Base-by-base conservation (phyloP, 495 filamentous ascomycete species). In the Diplogelasinospora grovesii region DNA sequence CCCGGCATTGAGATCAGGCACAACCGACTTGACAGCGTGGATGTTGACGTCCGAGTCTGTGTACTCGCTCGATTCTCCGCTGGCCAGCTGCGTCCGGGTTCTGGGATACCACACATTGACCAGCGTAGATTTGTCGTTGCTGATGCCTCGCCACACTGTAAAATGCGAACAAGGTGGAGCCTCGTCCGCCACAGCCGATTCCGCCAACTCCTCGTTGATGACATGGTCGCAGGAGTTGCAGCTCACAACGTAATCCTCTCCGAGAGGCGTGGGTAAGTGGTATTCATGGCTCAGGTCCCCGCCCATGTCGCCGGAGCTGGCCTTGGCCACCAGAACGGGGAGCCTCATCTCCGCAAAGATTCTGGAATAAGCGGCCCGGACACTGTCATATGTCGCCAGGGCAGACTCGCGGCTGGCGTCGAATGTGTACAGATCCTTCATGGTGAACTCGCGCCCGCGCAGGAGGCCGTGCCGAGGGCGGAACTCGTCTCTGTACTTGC, bases 341-440 rank as follows among this genome's bases (percentile, higher is more conserved):
- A 98, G 65, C 49, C 81, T 86, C 14, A 98, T 67, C 43, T 94
- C 86, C 27, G 83, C 61, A 46, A 98, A 95, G 20, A 97, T 68
- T 5, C 65, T 63, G 14, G 63, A 63, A 58, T 98, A 98, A 11
- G 79, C 82, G 20, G 55, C 55, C 25, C 80, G 71, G 4, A 94
- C 89, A 14, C 74, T 59, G 4, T 75, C 49, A 50, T 98, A 98
- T 2, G 92, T 95, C 30, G 78, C 65, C 2, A 86, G 61, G 0
- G 92, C 92, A 5, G 74, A 61, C 16, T 76, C 54, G 2, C 71
- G 52, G 25, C 64, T 82, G 39, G 69, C 65, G 61, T 98, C 92
- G 50, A 98, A 98, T 0, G 93, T 97, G 55, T 98, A 98, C 1
- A 98, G 75, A 60, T 98, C 92, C 63, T 98, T 98, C 92, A 98